Base-by-base conservation (phyloP, 768 basidiomycete species). In the Termitomyces sp. region DNA sequence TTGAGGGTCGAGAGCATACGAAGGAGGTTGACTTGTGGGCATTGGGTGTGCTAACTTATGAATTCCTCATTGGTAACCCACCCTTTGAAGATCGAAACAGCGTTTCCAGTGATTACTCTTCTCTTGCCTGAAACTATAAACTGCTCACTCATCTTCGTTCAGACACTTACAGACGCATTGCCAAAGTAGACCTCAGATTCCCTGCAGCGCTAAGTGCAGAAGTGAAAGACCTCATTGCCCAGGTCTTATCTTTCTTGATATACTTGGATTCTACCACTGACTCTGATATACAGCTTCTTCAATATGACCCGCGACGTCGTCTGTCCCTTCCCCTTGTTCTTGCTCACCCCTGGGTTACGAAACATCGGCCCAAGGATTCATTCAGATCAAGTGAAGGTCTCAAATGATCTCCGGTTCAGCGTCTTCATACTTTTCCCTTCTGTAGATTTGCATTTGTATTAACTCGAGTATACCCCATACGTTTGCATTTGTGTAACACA, bases 21-120 rank as follows among this genome's bases (percentile, higher is more conserved):
- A 91, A 93, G 64, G 86, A 76, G 60, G 96, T 98, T 38, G 96
- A 98, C 64, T 81, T 93, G 56, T 99, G 96, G 96, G 96, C 96
- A 0, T 74, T 99, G 26, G 96, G 96, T 44, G 95, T 98, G n/a
- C 75, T 99, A 58, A 88, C 88, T 1, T 99, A 93, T 67, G 96
- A 99, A 69, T 98, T 99, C 68, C 71, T 98, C 57, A 83, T 84
- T 51, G 96, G 96, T 5, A 80, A 79, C 51, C 77, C 78, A 3
- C 78, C 79, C 14, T 99, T 98, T 60, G 96, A 98, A 66, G 93
- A 95, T 66, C 72, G 87, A 58, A 79, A 67, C 51, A 91, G 90
- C 43, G 81, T 86, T 49, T 82, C 81, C 53, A 90, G 91, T 92
- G 58, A 54, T 84, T 66, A 32, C 21, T 58, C 12, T 2, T 21